Evolutionary conservation across 164 flowering plant genomes (phyloP), one percentile per base, ranked within the genome.

Genomic region (Kalanchoe fedtschenkoi): DNA sequence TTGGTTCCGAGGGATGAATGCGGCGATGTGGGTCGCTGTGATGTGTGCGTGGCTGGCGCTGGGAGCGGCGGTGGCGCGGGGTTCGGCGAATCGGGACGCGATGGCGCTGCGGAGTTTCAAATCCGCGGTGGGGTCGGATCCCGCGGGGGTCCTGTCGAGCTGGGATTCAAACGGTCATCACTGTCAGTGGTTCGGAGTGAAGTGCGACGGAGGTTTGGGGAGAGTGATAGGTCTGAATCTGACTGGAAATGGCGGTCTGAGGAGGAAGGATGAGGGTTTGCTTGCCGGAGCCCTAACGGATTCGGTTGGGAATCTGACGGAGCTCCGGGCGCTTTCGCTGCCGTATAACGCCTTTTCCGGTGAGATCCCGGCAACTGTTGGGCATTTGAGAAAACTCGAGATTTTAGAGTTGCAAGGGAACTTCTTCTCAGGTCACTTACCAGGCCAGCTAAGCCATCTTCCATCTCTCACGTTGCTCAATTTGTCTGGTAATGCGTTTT

Each of bases 141-240:
- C 79, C 5, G 61, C 57, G 5, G 57, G 58, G 22, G 69, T 74
- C 4, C 77, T 86, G 58, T 60, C 74, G 33, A 67, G 35, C 66
- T 86, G 91, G 88, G 62, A 69, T 39, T 57, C 60, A 0, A 57
- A 70, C 17, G 51, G 62, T 3, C 16, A 61, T 47, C 76, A 77
- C 76, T 86, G 91, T 66, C 6, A 33, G 34, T 86, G 86, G 88
- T 63, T 22, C 38, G 88, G 91, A 1, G 75, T 86, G 61, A 62
- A 74, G 15, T 86, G 91, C 67, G 74, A 71, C 46, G 17, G 43
- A 26, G 30, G 62, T 44, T 73, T 83, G 17, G 75, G 75, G 21
- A 66, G 77, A 61, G 88, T 47, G 54, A 47, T 47, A 7, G 54
- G 54, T 47, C 54, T 47, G 8, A 47, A 21, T 47, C 24, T 47